A percentile compares a stretch with the other conserved stretches of the same genome.
These are phyloP conservation scores for Ophiostoma tasmaniense DNA, from an alignment of 2,329 filamentous ascomycete species.

Conservation along the genomic window DNA sequence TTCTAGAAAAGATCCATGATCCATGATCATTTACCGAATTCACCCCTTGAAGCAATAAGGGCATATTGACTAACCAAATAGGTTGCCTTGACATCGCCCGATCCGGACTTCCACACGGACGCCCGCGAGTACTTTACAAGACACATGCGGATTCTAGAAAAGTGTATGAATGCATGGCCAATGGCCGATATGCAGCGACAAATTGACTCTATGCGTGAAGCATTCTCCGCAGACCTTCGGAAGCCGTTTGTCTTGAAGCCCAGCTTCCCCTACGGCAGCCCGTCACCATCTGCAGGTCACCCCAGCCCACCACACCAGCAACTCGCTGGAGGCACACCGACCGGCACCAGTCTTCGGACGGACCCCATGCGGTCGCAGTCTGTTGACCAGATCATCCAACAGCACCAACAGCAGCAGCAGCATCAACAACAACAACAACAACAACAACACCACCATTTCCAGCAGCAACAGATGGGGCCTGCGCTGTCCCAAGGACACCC, in stretches of 20 bases:
- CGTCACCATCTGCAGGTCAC: constrained; percentile 40
- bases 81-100: constrained; percentile 89
- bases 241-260: constrained; percentile 86
- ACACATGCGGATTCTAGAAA: constrained; percentile 89
- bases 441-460: constrained; percentile 31
- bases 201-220: constrained; percentile 79
- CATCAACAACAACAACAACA: constrained; percentile 26
- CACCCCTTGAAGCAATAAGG: not conserved
- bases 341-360: constrained; percentile 43
- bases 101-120: constrained; percentile 76
- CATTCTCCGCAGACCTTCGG: constrained; percentile 77
- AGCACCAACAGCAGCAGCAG: constrained; percentile 30
- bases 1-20: not conserved
- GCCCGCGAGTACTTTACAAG: constrained; percentile 83
- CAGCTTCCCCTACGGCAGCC: constrained; percentile 79
- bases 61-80: constrained; percentile 29
- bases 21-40: not conserved
- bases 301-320: constrained; percentile 17
- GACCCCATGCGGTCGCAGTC: constrained; percentile 39
- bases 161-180: constrained; percentile 72
- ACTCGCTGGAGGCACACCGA: constrained; percentile 20
- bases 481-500: constrained; percentile 45
- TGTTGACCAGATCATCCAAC: constrained; percentile 39
- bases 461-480: constrained; percentile 38
- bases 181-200: constrained; percentile 86